Evolutionary conservation across 106 monocot species (phyloP), one percentile per base, ranked within the genome.

Genomic region (Agapanthus africanus): DNA sequence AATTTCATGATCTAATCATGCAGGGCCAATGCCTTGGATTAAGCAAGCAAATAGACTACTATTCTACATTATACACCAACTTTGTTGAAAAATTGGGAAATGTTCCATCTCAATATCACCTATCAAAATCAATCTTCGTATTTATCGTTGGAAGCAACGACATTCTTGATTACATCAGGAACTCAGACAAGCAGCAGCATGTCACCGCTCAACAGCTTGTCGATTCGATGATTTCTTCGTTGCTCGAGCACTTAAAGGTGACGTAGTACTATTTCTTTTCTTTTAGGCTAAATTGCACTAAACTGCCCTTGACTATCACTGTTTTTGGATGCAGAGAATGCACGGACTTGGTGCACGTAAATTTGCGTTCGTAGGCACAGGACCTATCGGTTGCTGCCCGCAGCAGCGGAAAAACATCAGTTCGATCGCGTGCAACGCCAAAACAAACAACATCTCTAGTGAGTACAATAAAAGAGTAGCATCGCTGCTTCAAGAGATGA

Each of bases 301-400:
- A 21, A 23, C 15, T 15, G 7, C 54, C 2, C 4, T 56, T 1
- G 16, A 19, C n/a, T 19, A 25, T 0, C 7, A 7, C 16, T 16
- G 54, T 56, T 26, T 8, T 56, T 19, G 54, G 7, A 21, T 56
- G 64, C 78, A 88, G 83, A 79, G 47, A 18, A 44, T 84, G 13
- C 79, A 84, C 88, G 69, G 74, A 4, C 74, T 88, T 1, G 88
- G 84, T 13, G 88, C 79, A 14, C 73, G 84, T 0, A 88, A 81
- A 65, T 62, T 88, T 31, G 47, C 27, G 10, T 66, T 84, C 19
- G 22, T 88, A 1, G 84, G 81, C 1, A 73, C 79, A 2, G 76
- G 79, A n/a, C 72, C 81, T 0, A 71, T 84, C 9, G 84, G 88
- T 6, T 84, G 84, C 37, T 66, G 76, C 49, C 84, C 88, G 13